A percentile compares a stretch with the other conserved stretches of the same genome.
phyloP scores from a whole-genome alignment of 2,329 filamentous ascomycete species.

The Colletotrichum viniferum region DNA sequence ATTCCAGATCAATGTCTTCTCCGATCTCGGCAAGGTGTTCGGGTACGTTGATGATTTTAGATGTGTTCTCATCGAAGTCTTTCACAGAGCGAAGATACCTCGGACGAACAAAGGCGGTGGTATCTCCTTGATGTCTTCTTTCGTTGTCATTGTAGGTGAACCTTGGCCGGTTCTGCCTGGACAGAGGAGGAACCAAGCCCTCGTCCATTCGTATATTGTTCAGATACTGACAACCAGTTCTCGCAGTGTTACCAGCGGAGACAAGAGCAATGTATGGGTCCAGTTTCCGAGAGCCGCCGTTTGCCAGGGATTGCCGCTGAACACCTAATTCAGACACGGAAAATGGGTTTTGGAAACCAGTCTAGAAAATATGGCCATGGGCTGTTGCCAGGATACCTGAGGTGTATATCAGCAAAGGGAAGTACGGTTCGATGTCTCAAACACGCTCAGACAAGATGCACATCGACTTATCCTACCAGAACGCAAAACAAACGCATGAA shows the following conservation, averaged over 20 bases:
- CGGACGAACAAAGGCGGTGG: neutral
- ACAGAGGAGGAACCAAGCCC: slow-evolving; percentile 27
- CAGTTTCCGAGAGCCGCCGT: no score
- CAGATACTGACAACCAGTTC: neutral
- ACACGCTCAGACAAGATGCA: accelerated
- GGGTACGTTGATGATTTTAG: neutral
- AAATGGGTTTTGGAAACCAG: no score
- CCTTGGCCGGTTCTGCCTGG: neutral
- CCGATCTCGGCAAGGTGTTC: neutral
- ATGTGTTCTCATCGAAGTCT: neutral
- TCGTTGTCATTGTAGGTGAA: neutral
- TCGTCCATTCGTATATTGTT: slow-evolving; percentile 27
- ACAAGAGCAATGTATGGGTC: no score
- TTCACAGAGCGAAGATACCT: neutral
- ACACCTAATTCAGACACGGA: no score
- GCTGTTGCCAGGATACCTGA: no score
- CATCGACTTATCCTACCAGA: no score
- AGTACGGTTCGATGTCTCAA: no score
- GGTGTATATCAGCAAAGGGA: no score
- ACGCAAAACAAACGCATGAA: no score
- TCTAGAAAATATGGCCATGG: no score
- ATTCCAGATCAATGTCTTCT: neutral
- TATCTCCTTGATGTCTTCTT: neutral
- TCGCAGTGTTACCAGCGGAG: no score
- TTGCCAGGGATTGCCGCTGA: no score